Base-by-base conservation (phyloP, 1,139 yeast species). In the Pichia sp. region DNA sequence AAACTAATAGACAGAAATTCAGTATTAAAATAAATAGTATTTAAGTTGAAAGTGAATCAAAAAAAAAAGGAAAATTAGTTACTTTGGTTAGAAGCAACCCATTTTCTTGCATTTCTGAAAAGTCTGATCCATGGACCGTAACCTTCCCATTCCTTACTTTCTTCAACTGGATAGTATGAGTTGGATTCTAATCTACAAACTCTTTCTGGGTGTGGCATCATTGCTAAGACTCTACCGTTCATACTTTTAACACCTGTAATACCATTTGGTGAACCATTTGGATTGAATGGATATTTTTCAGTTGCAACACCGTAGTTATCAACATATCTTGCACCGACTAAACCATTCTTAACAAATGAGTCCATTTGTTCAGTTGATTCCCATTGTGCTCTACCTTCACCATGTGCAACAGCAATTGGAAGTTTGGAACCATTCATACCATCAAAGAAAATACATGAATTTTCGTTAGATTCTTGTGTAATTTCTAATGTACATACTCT, bases 201-300 rank as follows among this genome's bases (percentile, higher is more conserved):
- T 72, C 99, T 87, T 70, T 94, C 99, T 25, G 99, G 98, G 66
- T 94, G 99, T 43, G 99, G 99, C 99, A 94, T 94, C 89, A 94
- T 80, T 3, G 97, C 97, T 61, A 94, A 73, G 5, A 94, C 97
- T 67, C 98, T 82, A 57, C 98, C 98, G 63, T 87, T 87, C 49
- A 85, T 86, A 45, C 92, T 81, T 55, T 85, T 76, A 53, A 94
- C 80, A 74, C 97, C 99, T 40, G 97, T 86, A 62, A 94, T 86
- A 69, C 96, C 97, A 47, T 77, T 78, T 43, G 94, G 88, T 22
- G 97, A 87, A 39, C 99, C 99, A 68, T 94, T 94, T 51, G 98
- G 98, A 72, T 92, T 92, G 72, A 75, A 85, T 56, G 99, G 99
- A 65, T 85, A 92, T 60, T 72, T 75, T 63, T 80, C 84, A 37